Evolutionary conservation across 441 rosid genomes (phyloP), one percentile per base, ranked within the genome.

Genomic region (Corymbia calophylla): DNA sequence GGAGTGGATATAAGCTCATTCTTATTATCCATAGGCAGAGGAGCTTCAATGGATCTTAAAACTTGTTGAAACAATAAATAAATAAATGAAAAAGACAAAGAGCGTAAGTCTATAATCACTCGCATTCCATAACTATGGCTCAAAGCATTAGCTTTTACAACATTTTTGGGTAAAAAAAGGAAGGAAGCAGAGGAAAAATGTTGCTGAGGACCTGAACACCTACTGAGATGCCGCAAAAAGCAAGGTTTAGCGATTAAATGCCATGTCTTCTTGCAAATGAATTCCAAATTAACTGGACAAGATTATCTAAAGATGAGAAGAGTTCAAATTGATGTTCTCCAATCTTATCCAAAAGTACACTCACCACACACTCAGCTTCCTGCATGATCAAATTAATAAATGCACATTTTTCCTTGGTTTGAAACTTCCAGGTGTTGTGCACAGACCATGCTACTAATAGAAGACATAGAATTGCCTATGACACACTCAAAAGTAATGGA

Each of bases 1-100:
- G 98, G 68, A 88, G 64, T 87, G 87, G 86, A 94, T n/a, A 73
- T 73, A 73, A 73, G 84, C 49, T 44, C 29, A 66, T 35, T 73
- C 23, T 73, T 39, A 73, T 73, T 73, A 73, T 73, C 84, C 84
- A 73, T 39, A 39, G 29, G 84, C 51, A 6, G n/a, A 73, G 39
- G 21, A 73, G 5, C 49, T 73, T 73, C 29, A 39, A 44, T 73
- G 49, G 39, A 39, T 44, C 29, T 73, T 73, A 39, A 64, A 39
- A 73, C 51, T 21, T 39, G 49, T 73, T 73, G 51, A 39, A 21
- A 70, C 21, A 21, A 73, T 23, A 31, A 68, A 68, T 17, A 21
- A 73, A 39, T 39, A 39, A 39, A 39, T 39, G 44, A 73, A 73
- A 21, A 39, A 39, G 17, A 73, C 51, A 39, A 25, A 58, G 82